A percentile compares a stretch with the other conserved stretches of the same genome.
phyloP scores from a whole-genome alignment of 1,284 basidiomycete genomes.

The Ustilago bromivora region DNA sequence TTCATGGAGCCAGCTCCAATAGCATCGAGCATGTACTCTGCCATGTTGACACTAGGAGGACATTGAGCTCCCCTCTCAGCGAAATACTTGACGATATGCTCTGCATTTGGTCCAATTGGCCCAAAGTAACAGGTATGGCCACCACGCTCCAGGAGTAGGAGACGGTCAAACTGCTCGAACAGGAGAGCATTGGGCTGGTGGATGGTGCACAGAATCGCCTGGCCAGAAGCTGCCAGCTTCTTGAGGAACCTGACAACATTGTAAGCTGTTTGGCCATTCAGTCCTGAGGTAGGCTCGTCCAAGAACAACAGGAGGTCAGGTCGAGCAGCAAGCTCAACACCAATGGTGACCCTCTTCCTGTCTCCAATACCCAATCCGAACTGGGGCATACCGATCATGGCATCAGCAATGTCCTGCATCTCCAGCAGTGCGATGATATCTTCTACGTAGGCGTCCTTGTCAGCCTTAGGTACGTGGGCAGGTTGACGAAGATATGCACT shows the following conservation, averaged over 20 bases:
- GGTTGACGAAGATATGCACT: constrained; percentile 86
- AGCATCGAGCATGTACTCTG: constrained; percentile 71
- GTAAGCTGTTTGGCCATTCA: constrained; percentile 50
- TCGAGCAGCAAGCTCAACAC: constrained; percentile 49
- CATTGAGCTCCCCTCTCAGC: constrained; percentile 62
- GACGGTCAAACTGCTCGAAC: constrained; percentile 49
- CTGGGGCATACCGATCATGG: constrained; percentile 75
- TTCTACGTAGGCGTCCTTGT: constrained; percentile 86
- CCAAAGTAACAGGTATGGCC: constrained; percentile 54
- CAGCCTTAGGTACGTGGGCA: constrained; percentile 75
- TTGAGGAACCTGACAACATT: constrained; percentile 52
- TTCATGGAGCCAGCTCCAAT: constrained; percentile 69
- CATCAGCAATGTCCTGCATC: constrained; percentile 78
- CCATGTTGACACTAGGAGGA: constrained; percentile 73
- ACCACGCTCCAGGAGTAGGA: constrained; percentile 42
- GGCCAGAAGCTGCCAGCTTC: constrained; percentile 48
- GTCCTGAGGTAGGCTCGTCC: constrained; percentile 54
- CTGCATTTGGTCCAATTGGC: constrained; percentile 32
- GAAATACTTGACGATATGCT: constrained; percentile 47
- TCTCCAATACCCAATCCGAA: constrained; percentile 74
- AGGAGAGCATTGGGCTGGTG: constrained; percentile 54
- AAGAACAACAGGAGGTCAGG: constrained; percentile 72
- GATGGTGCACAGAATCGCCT: constrained; percentile 55
- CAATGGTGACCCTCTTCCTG: constrained; percentile 78
- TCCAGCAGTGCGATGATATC: constrained; percentile 83